A percentile compares a stretch with the other conserved stretches of the same genome.
These are phyloP conservation scores for Hysterangium stoloniferum DNA, from an alignment of 768 basidiomycete genomes.

Conservation along the genomic window DNA sequence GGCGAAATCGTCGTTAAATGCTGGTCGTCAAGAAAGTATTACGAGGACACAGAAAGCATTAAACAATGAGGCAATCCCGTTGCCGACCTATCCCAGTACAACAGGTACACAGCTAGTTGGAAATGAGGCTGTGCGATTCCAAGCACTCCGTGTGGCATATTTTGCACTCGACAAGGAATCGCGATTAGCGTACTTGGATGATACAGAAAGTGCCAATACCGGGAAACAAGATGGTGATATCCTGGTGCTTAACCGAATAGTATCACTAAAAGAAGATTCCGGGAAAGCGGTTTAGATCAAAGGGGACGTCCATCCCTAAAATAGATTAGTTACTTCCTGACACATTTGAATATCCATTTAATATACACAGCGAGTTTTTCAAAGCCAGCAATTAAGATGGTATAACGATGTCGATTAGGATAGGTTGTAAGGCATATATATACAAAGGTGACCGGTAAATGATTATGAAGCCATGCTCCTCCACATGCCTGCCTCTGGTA, in stretches of 20 bases:
- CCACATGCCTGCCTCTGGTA: conserved; percentile 76
- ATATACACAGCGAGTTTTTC: background rate
- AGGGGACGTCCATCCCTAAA: too few relatives aligned
- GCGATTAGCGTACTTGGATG: conserved; percentile 54
- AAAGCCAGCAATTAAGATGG: background rate
- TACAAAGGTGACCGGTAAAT: background rate
- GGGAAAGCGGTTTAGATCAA: conserved; percentile 44
- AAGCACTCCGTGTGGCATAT: conserved; percentile 92
- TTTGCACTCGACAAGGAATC: conserved; percentile 90
- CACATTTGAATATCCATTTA: background rate
- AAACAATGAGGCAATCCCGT: conserved; percentile 33
- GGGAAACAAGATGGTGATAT: conserved; percentile 61
- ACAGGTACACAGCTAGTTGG: conserved; percentile 77
- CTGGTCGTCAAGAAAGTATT: conserved; percentile 59
- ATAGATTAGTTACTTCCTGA: background rate
- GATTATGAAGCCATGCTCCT: conserved; percentile 54
- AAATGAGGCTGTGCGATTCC: conserved; percentile 92
- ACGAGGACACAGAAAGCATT: conserved; percentile 54
- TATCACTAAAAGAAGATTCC: conserved; percentile 90
- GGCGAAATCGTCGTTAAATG: conserved; percentile 55
- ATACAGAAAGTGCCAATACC: conserved; percentile 34
- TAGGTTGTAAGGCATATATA: conserved; percentile 1
- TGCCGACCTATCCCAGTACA: conserved; percentile 52
- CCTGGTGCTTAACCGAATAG: conserved; percentile 84
- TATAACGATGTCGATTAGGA: background rate